phyloP scores from a whole-genome alignment of 306 rosid species.

The Cicer bijugum region DNA sequence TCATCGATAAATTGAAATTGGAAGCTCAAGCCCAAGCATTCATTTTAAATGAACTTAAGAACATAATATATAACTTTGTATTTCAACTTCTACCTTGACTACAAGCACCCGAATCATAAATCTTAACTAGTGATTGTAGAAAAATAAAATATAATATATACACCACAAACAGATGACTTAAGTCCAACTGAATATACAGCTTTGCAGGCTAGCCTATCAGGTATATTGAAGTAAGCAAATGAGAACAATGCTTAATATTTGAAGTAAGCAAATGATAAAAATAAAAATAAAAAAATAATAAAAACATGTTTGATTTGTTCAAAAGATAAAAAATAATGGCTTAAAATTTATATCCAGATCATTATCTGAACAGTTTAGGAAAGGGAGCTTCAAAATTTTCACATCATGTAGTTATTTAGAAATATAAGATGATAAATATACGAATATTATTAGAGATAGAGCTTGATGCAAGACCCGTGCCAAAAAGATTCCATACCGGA shows the following conservation, averaged over 20 bases:
- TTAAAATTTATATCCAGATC: conserved; percentile 17
- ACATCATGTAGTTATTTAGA: conserved; percentile 20
- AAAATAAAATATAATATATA: conserved; percentile 7
- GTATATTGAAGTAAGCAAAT: background rate
- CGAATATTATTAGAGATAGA: conserved; percentile 1
- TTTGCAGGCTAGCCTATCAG: conserved; percentile 14
- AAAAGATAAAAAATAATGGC: conserved; percentile 17
- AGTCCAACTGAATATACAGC: background rate
- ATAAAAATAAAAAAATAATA: background rate
- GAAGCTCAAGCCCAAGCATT: background rate
- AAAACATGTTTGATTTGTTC: background rate
- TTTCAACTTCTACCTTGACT: conserved; percentile 12
- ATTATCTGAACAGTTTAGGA: conserved; percentile 25
- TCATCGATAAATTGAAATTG: conserved; percentile 9
- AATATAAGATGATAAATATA: conserved; percentile 25
- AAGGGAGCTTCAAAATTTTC: conserved; percentile 33
- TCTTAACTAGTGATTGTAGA: background rate
- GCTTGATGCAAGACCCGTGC: background rate
- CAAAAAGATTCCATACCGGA: conserved; percentile 57
- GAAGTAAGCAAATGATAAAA: conserved; percentile 1
- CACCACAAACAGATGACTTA: conserved; percentile 19
- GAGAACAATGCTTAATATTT: conserved; percentile 1
- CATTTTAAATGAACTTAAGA: conserved; percentile 7
- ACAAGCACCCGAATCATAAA: background rate
- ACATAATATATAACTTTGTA: background rate